A percentile compares a stretch with the other conserved stretches of the same genome.
These are phyloP conservation scores for Pseudozyma sp. DNA, from an alignment of 1,284 basidiomycete genomes.

Conservation along the genomic window DNA sequence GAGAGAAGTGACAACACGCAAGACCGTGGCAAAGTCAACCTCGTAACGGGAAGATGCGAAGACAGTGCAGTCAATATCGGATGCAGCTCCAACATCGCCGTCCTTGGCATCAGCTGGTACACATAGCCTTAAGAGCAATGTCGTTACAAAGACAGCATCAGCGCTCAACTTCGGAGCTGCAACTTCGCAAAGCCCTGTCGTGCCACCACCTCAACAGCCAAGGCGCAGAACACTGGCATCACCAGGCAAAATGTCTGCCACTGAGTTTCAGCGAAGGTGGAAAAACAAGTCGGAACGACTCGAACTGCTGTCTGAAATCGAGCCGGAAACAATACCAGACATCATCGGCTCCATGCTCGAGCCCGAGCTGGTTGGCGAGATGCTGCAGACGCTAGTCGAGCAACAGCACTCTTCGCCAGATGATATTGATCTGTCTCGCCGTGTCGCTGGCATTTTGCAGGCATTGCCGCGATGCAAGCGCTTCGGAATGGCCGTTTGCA, in stretches of 20 bases:
- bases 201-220: not conserved
- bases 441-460: slow-evolving; percentile 5
- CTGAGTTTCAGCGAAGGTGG: slow-evolving; percentile 48
- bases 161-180: slow-evolving; percentile 36
- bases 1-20: slow-evolving; percentile 34
- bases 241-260: slow-evolving; percentile 18
- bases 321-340: slow-evolving; percentile 24
- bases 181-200: not conserved
- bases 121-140: not conserved
- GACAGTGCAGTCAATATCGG: not conserved
- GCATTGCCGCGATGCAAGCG: slow-evolving; percentile 36
- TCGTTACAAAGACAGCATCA: slow-evolving; percentile 26
- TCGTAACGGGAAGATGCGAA: not conserved
- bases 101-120: no score
- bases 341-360: slow-evolving; percentile 44
- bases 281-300: slow-evolving; percentile 28
- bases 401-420: slow-evolving; percentile 5
- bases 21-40: slow-evolving; percentile 9
- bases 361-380: slow-evolving; percentile 32
- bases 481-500: slow-evolving; percentile 35
- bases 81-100: not conserved
- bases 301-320: slow-evolving; percentile 15
- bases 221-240: not conserved
- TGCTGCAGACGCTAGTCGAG: slow-evolving; percentile 20
- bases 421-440: not conserved